Base-by-base conservation (phyloP, 129 eudicot species). In the Smallanthus sonchifolius region DNA sequence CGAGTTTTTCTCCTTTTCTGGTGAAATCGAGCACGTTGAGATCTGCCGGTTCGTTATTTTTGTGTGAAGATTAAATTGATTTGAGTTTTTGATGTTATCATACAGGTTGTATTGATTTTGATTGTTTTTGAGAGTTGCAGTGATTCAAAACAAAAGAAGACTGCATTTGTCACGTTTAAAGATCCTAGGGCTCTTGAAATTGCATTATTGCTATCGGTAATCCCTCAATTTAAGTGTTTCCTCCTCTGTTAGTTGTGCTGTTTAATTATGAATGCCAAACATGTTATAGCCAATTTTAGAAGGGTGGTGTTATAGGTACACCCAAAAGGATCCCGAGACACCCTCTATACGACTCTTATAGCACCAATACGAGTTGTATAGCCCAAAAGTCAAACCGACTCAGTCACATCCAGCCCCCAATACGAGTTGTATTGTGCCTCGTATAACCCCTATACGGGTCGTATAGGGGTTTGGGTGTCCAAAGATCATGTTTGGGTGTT, bases 1-100 rank as follows among this genome's bases (percentile, higher is more conserved):
- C 54, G 99, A 95, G 89, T 95, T 95, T 79, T 95, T 95, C 83
- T 95, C 99, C 0, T 91, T 91, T 72, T 88, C 99, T 70, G 97
- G 97, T 57, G 99, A 91, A 16, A 95, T 95, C 39, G 97, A 95
- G 28, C 83, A 72, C 76, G 87, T 95, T 79, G 88, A 91, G 94
- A 91, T 94, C 88, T 89, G 88, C 77, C 68, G 86, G 94, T 89
- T 43, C 36, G 96, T 15, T 19, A 51, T 32, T 19, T 65, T 30
- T 0, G 13, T 60, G 4, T 70, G 8, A 24, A 59, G 70, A 20
- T 62, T 52, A 40, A 3, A 61, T 36, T 71, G 13, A 28, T 28
- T 61, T 19, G 15, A 2, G 40, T 19, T 56, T 34, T 65, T 32
- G 8, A 0, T 16, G 13, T 32, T 57, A 28, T 62, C 4, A 42